phyloP scores from a whole-genome alignment of 1,139 yeast genomes.

The Yarrowia galli region DNA sequence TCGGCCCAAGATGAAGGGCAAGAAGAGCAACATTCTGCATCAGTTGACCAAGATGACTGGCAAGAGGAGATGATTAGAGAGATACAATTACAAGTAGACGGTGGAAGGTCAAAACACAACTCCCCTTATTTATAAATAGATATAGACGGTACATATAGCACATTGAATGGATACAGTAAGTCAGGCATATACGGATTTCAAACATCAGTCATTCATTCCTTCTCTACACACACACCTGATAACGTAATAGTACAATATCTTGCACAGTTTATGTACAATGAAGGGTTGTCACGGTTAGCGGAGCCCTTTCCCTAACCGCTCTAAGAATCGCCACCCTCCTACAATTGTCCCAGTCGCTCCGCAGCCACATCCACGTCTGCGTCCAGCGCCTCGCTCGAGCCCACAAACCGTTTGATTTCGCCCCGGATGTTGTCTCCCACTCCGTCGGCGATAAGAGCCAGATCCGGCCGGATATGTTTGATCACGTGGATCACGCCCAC shows the following conservation, averaged over 20 bases:
- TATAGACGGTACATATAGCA: conserved; percentile 11
- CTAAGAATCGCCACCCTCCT: no score
- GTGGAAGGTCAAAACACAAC: no score
- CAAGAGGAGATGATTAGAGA: no score
- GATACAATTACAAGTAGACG: no score
- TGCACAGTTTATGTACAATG: background rate
- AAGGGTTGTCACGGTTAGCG: background rate
- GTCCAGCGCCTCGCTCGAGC: conserved; percentile 42
- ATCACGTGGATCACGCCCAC: conserved; percentile 48
- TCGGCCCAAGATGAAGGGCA: conserved; percentile 31
- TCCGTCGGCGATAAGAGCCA: conserved; percentile 46
- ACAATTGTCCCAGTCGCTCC: conserved; percentile 41
- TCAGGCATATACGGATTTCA: no score
- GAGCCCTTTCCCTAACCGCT: background rate
- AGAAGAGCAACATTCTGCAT: conserved; percentile 41
- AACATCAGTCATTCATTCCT: no score
- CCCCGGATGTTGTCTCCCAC: conserved; percentile 41
- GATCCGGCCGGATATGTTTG: conserved; percentile 48
- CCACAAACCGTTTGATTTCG: conserved; percentile 46
- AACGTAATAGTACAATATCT: no score
- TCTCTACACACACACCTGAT: no score
- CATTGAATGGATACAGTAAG: background rate
- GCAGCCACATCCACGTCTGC: conserved; percentile 41
- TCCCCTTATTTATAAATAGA: conserved; percentile 30
- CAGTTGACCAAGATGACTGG: conserved; percentile 41